Percentiles rank a stretch among this genome's conserved stretches.
Evolutionary conservation across 352 stramenopile genomes (phyloP).

Genomic region (Bremia lactucae): DNA sequence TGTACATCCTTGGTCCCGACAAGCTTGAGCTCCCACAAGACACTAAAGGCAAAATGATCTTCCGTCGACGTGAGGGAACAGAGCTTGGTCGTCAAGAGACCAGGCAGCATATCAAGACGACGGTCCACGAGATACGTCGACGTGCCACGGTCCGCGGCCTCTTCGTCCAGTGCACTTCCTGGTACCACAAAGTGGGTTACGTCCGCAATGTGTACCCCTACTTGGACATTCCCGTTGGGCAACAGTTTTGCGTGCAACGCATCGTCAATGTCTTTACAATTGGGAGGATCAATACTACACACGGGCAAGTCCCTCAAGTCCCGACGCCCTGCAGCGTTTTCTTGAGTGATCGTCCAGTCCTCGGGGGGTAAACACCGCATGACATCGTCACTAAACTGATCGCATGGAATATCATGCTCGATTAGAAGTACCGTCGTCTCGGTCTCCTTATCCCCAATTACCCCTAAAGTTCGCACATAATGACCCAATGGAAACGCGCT

Average conservation of each 20-base stretch:
- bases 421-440: conserved; percentile 94
- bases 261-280: conserved; percentile 97
- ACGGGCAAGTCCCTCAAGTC: conserved; percentile 92
- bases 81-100: conserved; percentile 94
- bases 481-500: conserved; percentile 90
- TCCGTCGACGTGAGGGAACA: conserved; percentile 88
- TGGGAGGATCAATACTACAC: conserved; percentile 84
- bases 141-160: conserved; percentile 86
- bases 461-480: conserved; percentile 93
- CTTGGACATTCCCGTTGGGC: conserved; percentile 87
- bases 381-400: conserved; percentile 78
- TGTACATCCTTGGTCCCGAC: conserved; percentile 64
- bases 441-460: conserved; percentile 93
- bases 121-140: conserved; percentile 98
- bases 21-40: conserved; percentile 65
- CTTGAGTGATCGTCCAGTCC: conserved; percentile 92
- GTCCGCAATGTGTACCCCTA: conserved; percentile 98
- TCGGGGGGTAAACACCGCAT: conserved; percentile 88
- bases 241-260: conserved; percentile 90
- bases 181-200: conserved; percentile 97
- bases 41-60: conserved; percentile 79
- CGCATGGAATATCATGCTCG: conserved; percentile 93
- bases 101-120: conserved; percentile 97
- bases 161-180: conserved; percentile 90
- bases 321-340: conserved; percentile 83